A percentile compares a stretch with the other conserved stretches of the same genome.
phyloP scores from a whole-genome alignment of 345 rosid species.

The Aquilaria malaccensis region DNA sequence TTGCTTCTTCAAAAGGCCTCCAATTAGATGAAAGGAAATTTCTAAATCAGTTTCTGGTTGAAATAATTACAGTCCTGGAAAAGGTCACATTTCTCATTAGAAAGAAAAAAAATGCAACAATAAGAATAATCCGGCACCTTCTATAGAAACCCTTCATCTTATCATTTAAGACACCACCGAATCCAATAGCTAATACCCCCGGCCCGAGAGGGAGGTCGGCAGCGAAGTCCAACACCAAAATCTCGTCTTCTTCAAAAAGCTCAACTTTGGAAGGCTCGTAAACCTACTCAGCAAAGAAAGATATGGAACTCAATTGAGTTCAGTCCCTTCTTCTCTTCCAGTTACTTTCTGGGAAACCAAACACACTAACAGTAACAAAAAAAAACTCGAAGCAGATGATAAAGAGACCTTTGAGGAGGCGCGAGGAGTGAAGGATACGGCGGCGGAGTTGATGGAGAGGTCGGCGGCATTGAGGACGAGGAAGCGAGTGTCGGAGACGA shows the following conservation, averaged over 20 bases:
- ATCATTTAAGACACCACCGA: slow-evolving; percentile 67
- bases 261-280: slow-evolving; percentile 43
- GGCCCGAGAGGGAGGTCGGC: slow-evolving; percentile 58
- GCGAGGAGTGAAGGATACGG: slow-evolving; percentile 42
- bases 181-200: slow-evolving; percentile 55
- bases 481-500: slow-evolving; percentile 52
- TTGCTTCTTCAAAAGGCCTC: too few relatives aligned
- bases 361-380: neutral
- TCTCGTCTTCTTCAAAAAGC: slow-evolving; percentile 59
- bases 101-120: neutral
- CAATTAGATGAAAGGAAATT: too few relatives aligned
- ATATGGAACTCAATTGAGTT: neutral
- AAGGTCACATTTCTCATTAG: neutral
- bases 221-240: slow-evolving; percentile 67
- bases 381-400: too few relatives aligned
- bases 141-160: slow-evolving; percentile 90
- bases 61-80: neutral
- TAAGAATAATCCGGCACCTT: slow-evolving; percentile 37
- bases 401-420: slow-evolving; percentile 46
- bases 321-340: neutral
- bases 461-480: slow-evolving; percentile 95
- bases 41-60: too few relatives aligned
- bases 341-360: neutral
- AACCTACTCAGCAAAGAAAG: slow-evolving; percentile 28
- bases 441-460: slow-evolving; percentile 40